phyloP scores from a whole-genome alignment of 2,329 filamentous ascomycete species.

The Blastomyces silverae region DNA sequence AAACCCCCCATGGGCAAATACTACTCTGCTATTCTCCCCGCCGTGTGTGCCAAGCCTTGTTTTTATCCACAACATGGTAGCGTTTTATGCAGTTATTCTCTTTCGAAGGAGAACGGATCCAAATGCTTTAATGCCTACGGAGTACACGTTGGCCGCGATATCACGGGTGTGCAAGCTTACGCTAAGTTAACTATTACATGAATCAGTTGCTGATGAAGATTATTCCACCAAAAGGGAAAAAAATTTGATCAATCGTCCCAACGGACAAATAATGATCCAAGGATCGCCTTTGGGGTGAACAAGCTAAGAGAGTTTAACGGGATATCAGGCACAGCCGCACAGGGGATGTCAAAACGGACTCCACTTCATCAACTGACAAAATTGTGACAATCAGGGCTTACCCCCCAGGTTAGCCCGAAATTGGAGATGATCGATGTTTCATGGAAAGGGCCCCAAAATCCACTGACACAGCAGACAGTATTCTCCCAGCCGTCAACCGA shows the following conservation, averaged over 20 bases:
- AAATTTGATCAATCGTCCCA: too few relatives aligned
- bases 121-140: too few relatives aligned
- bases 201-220: too few relatives aligned
- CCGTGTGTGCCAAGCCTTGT: not conserved
- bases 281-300: too few relatives aligned
- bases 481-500: not conserved
- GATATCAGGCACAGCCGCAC: not conserved
- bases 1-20: not conserved
- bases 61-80: not conserved
- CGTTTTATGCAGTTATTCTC: not conserved
- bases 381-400: too few relatives aligned
- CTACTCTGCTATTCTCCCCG: not conserved
- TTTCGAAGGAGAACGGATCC: not conserved
- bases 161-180: too few relatives aligned
- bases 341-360: not conserved
- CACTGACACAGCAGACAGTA: not conserved
- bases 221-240: too few relatives aligned
- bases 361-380: not conserved
- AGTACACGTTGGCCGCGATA: too few relatives aligned
- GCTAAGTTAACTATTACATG: too few relatives aligned
- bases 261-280: too few relatives aligned
- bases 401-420: not conserved
- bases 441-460: not conserved
- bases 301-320: not conserved
- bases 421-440: constrained; percentile 1